Evolutionary conservation across 2,329 filamentous ascomycete genomes (phyloP).

Genomic region (Pseudogymnoascus sp.): DNA sequence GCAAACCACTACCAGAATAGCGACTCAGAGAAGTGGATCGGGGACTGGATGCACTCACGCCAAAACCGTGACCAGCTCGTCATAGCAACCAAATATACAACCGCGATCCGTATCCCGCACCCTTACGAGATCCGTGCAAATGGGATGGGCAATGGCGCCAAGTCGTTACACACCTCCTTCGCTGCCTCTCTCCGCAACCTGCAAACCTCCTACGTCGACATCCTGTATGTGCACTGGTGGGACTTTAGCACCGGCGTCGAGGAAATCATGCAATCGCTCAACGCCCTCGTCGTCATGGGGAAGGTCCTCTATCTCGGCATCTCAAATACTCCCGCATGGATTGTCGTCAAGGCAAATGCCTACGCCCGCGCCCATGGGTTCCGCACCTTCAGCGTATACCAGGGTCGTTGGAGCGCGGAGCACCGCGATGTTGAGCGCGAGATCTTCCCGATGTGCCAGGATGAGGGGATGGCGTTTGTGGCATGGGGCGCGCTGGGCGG

Average conservation of each 20-base stretch:
- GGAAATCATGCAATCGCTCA: constrained; percentile 61
- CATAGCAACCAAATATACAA: constrained; percentile 61
- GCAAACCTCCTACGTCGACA: constrained; percentile 61
- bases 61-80: constrained; percentile 61
- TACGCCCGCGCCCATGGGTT: constrained; percentile 65
- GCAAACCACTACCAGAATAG: constrained; percentile 49
- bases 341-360: constrained; percentile 56
- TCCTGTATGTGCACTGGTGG: constrained; percentile 32
- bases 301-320: constrained; percentile 62
- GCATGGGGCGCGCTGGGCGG: constrained; percentile 47
- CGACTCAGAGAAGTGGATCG: constrained; percentile 56
- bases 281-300: constrained; percentile 48
- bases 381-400: constrained; percentile 60
- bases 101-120: constrained; percentile 41
- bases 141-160: constrained; percentile 50
- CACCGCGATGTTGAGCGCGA: constrained; percentile 56
- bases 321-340: constrained; percentile 61
- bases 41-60: constrained; percentile 60
- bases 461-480: constrained; percentile 48
- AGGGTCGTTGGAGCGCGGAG: constrained; percentile 54
- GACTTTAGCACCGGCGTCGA: constrained; percentile 56
- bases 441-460: constrained; percentile 50
- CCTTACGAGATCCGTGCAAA: constrained; percentile 41
- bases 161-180: constrained; percentile 49
- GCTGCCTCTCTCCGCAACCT: constrained; percentile 50